Evolutionary conservation across 768 basidiomycete species (phyloP), one percentile per base, ranked within the genome.

Genomic region (Rhodotorula paludigena): DNA sequence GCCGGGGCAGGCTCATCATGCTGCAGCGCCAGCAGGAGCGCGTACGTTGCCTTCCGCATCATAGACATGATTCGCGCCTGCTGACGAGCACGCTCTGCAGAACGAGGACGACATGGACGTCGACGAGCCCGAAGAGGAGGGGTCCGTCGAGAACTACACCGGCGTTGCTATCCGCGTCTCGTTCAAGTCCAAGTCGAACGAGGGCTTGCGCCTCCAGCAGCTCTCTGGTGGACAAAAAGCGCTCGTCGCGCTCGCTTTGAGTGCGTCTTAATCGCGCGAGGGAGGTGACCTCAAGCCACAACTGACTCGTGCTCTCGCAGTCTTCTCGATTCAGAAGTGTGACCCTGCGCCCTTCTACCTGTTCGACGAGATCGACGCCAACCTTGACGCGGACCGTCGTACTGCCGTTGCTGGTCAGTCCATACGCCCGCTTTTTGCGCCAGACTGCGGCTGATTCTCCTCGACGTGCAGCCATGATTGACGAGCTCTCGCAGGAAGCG

Each of bases 321-420:
- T 99, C 33, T 98, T 99, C 75, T 92, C 94, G 23, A 98, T 98
- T 73, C 96, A 99, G 79, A 97, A 96, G 79, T 98, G 94, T 77
- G 96, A 99, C 75, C 96, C 96, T 3, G 94, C 96, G 0, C 96
- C 96, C 3, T 99, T 99, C 81, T 98, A 98, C 78, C 83, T 99
- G n/a, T 98, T 99, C 74, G 96, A 99, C 77, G 96, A 98, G 87
- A 98, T 99, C 76, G 96, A 99, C 76, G 96, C 96, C 60, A 97
- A 97, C 75, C 82, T 99, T 54, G 94, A 97, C 73, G 92, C 93
- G 10, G 92, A 98, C 80, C 96, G 97, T 68, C 89, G 94, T 35
- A 96, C 94, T 15, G 92, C 94, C 20, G 94, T 98, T 30, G 91
- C 94, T 9, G 83, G 93, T 93, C 75, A 77, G 90, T 20, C 11